Base-by-base conservation (phyloP, 345 rosid species). In the Syzygium jambos region DNA sequence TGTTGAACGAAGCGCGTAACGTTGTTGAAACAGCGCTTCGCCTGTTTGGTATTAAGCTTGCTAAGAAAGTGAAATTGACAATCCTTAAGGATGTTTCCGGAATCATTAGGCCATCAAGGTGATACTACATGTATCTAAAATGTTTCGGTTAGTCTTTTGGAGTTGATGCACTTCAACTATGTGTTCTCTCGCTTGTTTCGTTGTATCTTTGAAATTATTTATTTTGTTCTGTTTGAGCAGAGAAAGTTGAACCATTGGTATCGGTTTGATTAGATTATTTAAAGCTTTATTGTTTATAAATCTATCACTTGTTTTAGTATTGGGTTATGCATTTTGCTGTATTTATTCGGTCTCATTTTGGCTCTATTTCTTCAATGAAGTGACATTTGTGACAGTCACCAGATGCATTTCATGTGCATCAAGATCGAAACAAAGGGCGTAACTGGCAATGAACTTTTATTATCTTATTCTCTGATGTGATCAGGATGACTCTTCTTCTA, bases 41-140 rank as follows among this genome's bases (percentile, higher is more conserved):
- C 17, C 46, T 86, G 80, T 46, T 57, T 15, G 78, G 87, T 55
- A 63, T 86, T 51, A 86, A 63, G 38, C 34, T 57, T 14, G 78
- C 78, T 9, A 43, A 86, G 87, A 86, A 63, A 63, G 78, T 46
- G 38, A 86, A 41, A 15, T 49, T 86, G 51, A 63, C 78, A 12
- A 86, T 86, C 29, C 87, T 86, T 27, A 41, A 61, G 49, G 87
- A 86, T 86, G 87, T 86, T 51, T 57, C 78, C 16, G 87, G 87
- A 30, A 86, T 86, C 52, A 30, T 86, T 17, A 61, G 61, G 41
- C 87, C 87, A 43, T 86, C 87, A 7, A 86, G 87, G 87, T 86
- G 54, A 86, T 52, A 22, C 59, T 29, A 52, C 55, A 25, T 25
- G 52, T 27, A 46, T 46, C 55, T 17, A 83, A 52, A 13, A 27